Evolutionary conservation across 148 eudicot genomes (phyloP).

Genomic region (Rhododendron vialii): DNA sequence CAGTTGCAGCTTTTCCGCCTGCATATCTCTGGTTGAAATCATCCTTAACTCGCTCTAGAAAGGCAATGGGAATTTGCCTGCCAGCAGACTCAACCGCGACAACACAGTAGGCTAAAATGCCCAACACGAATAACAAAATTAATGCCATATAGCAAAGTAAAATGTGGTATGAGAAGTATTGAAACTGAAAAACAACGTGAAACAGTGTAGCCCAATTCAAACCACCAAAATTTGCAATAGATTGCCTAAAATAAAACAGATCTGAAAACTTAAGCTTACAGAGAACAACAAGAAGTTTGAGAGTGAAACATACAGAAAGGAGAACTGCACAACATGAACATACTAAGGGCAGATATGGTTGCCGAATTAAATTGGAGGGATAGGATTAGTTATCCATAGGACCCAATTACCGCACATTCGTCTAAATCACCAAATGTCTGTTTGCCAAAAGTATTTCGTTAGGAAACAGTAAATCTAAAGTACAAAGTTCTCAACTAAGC

Average conservation of each 20-base stretch:
- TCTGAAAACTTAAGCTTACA: background rate
- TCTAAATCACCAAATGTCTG: background rate
- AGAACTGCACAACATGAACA: background rate
- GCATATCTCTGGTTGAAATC: conserved; percentile 24
- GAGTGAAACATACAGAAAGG: background rate
- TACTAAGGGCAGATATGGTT: background rate
- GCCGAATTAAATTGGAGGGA: background rate
- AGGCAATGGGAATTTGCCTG: conserved; percentile 25
- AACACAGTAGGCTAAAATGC: conserved; percentile 22
- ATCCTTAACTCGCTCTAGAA: conserved; percentile 25
- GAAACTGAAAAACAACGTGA: background rate
- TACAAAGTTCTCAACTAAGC: background rate
- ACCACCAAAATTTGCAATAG: background rate
- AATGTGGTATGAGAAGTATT: background rate
- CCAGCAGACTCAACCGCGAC: conserved; percentile 29
- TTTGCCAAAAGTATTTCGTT: background rate
- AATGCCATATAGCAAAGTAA: background rate
- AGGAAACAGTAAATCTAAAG: background rate
- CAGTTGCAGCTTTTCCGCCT: conserved; percentile 29
- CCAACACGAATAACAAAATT: conserved; percentile 3
- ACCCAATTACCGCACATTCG: background rate
- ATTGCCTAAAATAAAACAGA: conserved; percentile 3
- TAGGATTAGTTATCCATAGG: background rate
- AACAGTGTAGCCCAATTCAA: background rate
- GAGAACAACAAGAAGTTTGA: background rate